phyloP scores from a whole-genome alignment of 2,329 filamentous ascomycete species.

The Ascochyta rabiei region DNA sequence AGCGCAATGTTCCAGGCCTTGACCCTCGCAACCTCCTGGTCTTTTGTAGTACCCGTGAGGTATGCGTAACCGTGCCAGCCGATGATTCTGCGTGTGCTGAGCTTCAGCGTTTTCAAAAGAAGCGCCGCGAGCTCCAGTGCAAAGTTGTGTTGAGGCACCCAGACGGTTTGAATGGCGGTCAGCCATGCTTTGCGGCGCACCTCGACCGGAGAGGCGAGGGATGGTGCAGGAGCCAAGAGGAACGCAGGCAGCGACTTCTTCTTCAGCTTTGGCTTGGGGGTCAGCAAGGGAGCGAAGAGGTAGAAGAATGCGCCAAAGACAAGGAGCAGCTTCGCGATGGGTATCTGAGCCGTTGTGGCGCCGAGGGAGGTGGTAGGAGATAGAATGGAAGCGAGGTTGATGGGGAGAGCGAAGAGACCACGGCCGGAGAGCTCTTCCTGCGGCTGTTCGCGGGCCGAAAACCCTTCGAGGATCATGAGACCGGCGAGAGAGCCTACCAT shows the following conservation, averaged over 20 bases:
- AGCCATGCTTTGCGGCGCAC: constrained; percentile 90
- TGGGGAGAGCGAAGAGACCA: constrained; percentile 52
- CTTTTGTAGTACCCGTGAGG: constrained; percentile 78
- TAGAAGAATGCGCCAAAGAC: constrained; percentile 62
- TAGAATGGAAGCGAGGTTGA: constrained; percentile 40
- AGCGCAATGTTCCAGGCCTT: constrained; percentile 94
- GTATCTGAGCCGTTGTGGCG: constrained; percentile 42
- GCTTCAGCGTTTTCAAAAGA: constrained; percentile 78
- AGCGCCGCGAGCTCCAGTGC: constrained; percentile 84
- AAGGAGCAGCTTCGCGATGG: constrained; percentile 58
- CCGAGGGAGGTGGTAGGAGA: constrained; percentile 42
- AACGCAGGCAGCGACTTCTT: constrained; percentile 52
- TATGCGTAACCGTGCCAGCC: constrained; percentile 78
- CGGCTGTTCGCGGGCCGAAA: constrained; percentile 67
- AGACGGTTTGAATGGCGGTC: constrained; percentile 89
- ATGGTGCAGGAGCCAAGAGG: constrained; percentile 62
- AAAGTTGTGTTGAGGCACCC: constrained; percentile 87
- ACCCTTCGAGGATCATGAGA: constrained; percentile 87
- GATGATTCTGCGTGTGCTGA: constrained; percentile 77
- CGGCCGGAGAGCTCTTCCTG: constrained; percentile 51
- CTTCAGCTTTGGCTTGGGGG: constrained; percentile 62
- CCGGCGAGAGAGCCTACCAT: constrained; percentile 93
- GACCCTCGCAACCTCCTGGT: constrained; percentile 83
- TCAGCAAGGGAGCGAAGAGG: constrained; percentile 62
- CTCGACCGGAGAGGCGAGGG: constrained; percentile 80